Evolutionary conservation across 1,284 basidiomycete species (phyloP).

Genomic region (Sporisorium sorghi): DNA sequence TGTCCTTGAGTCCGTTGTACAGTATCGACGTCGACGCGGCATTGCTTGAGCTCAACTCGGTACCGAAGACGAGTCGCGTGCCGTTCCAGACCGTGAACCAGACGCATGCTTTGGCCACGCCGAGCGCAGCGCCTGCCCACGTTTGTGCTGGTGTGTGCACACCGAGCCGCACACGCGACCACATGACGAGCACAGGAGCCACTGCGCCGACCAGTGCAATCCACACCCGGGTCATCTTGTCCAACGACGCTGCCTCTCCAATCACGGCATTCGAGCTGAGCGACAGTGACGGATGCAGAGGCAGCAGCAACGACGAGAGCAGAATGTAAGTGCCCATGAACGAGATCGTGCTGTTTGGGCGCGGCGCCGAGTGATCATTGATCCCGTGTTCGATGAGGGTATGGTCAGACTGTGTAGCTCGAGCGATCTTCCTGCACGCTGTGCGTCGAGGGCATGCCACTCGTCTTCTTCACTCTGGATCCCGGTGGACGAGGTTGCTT

Average conservation of each 20-base stretch:
- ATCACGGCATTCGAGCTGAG: background rate
- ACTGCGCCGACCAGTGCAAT: conserved; percentile 30
- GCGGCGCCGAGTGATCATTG: too few relatives aligned
- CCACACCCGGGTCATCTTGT: conserved; percentile 33
- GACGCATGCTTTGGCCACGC: conserved; percentile 37
- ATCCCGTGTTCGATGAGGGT: background rate
- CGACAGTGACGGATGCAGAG: conserved; percentile 37
- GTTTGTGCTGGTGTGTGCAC: conserved; percentile 50
- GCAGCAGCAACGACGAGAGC: conserved; percentile 36
- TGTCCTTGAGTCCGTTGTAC: conserved; percentile 15
- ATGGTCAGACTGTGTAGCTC: background rate
- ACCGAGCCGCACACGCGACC: conserved; percentile 51
- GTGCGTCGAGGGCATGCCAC: conserved; percentile 58
- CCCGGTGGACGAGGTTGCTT: conserved; percentile 54
- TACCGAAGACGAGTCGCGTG: conserved; percentile 12
- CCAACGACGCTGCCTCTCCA: conserved; percentile 4
- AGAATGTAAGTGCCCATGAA: conserved; percentile 56
- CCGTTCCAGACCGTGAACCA: conserved; percentile 53
- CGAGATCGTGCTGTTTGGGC: conserved; percentile 37
- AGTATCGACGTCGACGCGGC: conserved; percentile 5
- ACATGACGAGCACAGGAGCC: conserved; percentile 48
- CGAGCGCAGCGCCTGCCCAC: conserved; percentile 39
- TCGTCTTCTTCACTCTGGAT: conserved; percentile 48
- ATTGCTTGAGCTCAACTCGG: background rate
- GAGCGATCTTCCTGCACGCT: conserved; percentile 29